Conservation (phyloP, 257 asterid genomes). For the Jasminum sambac region DNA sequence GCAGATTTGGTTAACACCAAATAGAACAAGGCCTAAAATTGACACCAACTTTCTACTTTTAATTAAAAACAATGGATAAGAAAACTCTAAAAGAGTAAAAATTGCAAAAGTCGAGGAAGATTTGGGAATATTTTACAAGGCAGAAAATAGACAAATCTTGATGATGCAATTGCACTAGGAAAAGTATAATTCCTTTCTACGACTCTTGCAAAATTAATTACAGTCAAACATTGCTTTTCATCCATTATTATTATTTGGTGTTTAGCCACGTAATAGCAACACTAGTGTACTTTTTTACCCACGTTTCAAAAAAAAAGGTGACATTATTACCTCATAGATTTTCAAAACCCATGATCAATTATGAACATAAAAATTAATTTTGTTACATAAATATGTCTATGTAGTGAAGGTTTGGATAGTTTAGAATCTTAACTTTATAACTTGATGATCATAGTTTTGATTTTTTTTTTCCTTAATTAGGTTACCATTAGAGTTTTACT, state of each 20-base stretch:
- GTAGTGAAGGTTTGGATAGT: too few species aligned
- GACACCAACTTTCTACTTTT: not conserved
- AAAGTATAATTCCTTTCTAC: slow-evolving; percentile 27
- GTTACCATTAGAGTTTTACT: too few species aligned
- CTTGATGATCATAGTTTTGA: too few species aligned
- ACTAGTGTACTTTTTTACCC: not conserved
- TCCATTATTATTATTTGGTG: slow-evolving; percentile 18
- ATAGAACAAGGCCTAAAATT: too few species aligned
- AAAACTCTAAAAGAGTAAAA: slow-evolving; percentile 2
- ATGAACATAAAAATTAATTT: not conserved
- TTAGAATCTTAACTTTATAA: too few species aligned
- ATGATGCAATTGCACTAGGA: slow-evolving; percentile 13
- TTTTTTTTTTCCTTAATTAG: too few species aligned
- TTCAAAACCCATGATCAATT: not conserved
- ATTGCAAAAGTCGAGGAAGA: not conserved
- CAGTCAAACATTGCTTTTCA: slow-evolving; percentile 31
- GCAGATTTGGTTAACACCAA: too few species aligned
- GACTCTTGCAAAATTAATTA: slow-evolving; percentile 19
- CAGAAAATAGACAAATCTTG: not conserved
- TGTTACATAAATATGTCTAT: too few species aligned
- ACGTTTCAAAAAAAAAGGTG: not conserved
- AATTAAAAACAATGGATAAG: slow-evolving; percentile 16
- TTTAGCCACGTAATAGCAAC: slow-evolving; percentile 12
- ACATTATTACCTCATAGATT: not conserved
- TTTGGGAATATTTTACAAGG: slow-evolving; percentile 14